Evolutionary conservation across 208 protist genomes (phyloP).

Genomic region (Acanthamoeba culbertsoni): DNA sequence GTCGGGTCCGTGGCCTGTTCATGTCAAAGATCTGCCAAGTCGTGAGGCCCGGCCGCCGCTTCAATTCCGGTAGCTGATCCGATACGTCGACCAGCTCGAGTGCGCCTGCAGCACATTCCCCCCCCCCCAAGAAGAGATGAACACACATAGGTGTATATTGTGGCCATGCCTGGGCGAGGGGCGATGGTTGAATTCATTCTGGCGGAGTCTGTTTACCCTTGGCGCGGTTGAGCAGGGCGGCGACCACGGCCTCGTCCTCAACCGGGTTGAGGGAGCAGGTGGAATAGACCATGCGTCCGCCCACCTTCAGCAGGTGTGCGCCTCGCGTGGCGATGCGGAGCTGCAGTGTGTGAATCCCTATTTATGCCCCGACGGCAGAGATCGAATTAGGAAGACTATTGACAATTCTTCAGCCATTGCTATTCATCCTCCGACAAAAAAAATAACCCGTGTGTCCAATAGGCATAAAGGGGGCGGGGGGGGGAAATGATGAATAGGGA

Average conservation of each 20-base stretch:
- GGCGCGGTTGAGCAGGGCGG: slow-evolving; percentile 66
- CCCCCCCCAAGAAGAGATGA: too few relatives aligned
- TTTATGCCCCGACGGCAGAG: background rate
- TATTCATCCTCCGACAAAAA: too few relatives aligned
- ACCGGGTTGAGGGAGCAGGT: slow-evolving; percentile 89
- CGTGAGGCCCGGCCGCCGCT: slow-evolving; percentile 83
- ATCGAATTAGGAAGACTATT: background rate
- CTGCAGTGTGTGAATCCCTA: slow-evolving; percentile 70
- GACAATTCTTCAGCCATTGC: background rate
- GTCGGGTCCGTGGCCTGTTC: background rate
- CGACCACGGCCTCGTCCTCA: slow-evolving; percentile 89
- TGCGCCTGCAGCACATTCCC: background rate
- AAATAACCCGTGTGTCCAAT: too few relatives aligned
- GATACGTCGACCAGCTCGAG: slow-evolving; percentile 88
- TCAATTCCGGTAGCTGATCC: slow-evolving; percentile 84
- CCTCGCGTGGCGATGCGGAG: slow-evolving; percentile 72
- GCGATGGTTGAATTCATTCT: too few relatives aligned
- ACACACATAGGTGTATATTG: too few relatives aligned
- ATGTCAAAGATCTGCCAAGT: slow-evolving; percentile 82
- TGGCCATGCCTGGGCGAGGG: too few relatives aligned
- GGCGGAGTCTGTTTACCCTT: background rate
- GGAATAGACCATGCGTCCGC: slow-evolving; percentile 87
- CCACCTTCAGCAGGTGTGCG: slow-evolving; percentile 68
- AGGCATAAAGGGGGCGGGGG: too few relatives aligned
- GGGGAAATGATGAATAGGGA: too few relatives aligned